These are phyloP conservation scores for Talinum fruticosum DNA, from an alignment of 148 eudicot genomes.

Conservation along the genomic window DNA sequence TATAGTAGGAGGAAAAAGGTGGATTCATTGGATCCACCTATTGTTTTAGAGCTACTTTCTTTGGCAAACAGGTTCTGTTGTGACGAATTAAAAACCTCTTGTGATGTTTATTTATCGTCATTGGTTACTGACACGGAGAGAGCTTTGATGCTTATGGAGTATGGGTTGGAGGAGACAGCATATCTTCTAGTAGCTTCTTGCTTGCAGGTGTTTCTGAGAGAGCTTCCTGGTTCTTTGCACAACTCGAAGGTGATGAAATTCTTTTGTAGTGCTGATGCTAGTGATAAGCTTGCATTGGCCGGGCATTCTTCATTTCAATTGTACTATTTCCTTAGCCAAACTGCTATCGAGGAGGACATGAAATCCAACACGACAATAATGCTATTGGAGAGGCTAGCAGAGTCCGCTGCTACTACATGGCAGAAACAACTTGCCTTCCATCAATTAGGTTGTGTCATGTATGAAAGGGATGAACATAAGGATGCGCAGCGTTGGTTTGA, in stretches of 20 bases:
- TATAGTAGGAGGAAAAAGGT: constrained; percentile 67
- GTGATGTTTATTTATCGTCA: constrained; percentile 66
- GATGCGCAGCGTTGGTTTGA: constrained; percentile 71
- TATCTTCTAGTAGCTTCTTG: constrained; percentile 75
- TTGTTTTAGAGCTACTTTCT: constrained; percentile 67
- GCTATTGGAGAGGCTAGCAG: constrained; percentile 65
- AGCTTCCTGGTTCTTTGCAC: constrained; percentile 59
- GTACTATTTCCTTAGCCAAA: constrained; percentile 74
- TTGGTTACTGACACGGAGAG: constrained; percentile 49
- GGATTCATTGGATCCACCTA: constrained; percentile 41
- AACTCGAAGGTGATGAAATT: constrained; percentile 48
- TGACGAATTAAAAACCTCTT: constrained; percentile 65
- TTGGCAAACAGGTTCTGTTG: constrained; percentile 75
- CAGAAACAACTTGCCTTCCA: constrained; percentile 76
- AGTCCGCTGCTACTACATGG: constrained; percentile 60
- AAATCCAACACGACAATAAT: constrained; percentile 48
- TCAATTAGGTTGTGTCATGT: constrained; percentile 75
- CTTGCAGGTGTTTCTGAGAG: constrained; percentile 70
- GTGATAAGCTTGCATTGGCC: constrained; percentile 43
- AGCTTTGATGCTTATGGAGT: constrained; percentile 70
- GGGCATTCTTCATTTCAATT: constrained; percentile 72
- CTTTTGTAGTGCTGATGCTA: constrained; percentile 58
- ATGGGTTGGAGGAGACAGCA: constrained; percentile 77
- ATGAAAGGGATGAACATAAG: constrained; percentile 65
- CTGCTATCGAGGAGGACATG: constrained; percentile 64